Evolutionary conservation across 2,329 filamentous ascomycete genomes (phyloP).

Genomic region (Ophiocordyceps camponoti-leonardi): DNA sequence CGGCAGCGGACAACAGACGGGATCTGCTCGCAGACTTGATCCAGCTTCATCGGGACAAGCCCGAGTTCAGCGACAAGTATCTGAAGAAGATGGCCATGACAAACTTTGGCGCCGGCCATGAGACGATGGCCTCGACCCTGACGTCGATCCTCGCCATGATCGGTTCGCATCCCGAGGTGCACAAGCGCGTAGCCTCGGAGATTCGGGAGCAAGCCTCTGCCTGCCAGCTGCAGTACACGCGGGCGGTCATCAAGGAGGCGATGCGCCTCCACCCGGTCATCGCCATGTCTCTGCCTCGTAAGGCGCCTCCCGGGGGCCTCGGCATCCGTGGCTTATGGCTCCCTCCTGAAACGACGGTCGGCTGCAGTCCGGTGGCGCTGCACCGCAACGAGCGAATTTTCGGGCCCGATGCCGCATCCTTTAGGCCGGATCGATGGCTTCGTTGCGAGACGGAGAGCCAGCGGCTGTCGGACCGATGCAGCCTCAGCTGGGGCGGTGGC

Average conservation of each 20-base stretch:
- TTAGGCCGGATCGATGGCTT: slow-evolving; percentile 31
- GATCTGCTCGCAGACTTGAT: slow-evolving; percentile 31
- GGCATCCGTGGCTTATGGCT: slow-evolving; percentile 21
- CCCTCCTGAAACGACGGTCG: slow-evolving; percentile 28
- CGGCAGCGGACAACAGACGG: slow-evolving; percentile 12
- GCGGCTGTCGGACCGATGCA: slow-evolving; percentile 28
- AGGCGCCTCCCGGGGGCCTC: slow-evolving; percentile 20
- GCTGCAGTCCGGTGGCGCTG: slow-evolving; percentile 31
- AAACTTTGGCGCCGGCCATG: slow-evolving; percentile 38
- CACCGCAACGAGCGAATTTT: slow-evolving; percentile 33
- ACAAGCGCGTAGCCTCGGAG: slow-evolving; percentile 16
- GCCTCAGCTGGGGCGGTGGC: slow-evolving; percentile 34
- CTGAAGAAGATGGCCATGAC: slow-evolving; percentile 34
- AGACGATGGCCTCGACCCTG: slow-evolving; percentile 34
- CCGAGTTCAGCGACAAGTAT: slow-evolving; percentile 28
- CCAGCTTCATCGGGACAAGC: slow-evolving; percentile 23
- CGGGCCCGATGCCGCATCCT: slow-evolving; percentile 24
- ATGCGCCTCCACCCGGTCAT: slow-evolving; percentile 33
- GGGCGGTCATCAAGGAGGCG: slow-evolving; percentile 31
- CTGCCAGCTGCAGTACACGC: slow-evolving; percentile 15
- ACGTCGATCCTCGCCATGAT: slow-evolving; percentile 31
- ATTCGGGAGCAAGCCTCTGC: slow-evolving; percentile 8
- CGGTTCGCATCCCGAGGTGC: slow-evolving; percentile 17
- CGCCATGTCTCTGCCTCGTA: slow-evolving; percentile 31
- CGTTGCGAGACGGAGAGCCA: slow-evolving; percentile 8